Conservation (phyloP, 768 basidiomycete genomes). For the Strobilomyces echinocephalus region DNA sequence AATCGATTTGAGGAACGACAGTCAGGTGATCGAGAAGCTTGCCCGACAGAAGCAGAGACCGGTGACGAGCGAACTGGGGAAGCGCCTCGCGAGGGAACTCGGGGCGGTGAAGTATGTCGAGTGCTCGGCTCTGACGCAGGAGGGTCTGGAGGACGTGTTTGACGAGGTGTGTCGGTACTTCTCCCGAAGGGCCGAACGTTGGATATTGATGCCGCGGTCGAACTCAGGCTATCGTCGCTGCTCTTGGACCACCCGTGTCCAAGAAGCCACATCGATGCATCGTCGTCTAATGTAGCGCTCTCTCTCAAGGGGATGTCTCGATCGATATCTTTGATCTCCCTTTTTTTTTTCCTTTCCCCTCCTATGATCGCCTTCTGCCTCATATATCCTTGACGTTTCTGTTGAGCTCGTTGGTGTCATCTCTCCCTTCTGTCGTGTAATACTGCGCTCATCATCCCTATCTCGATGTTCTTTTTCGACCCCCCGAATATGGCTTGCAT, state of each 20-base stretch:
- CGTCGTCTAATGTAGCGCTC: slow-evolving; percentile 59
- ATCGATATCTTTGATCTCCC: slow-evolving; percentile 32
- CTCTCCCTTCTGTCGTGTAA: slow-evolving; percentile 14
- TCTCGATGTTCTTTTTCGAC: too few relatives aligned
- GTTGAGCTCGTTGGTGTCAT: slow-evolving; percentile 20
- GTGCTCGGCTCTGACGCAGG: slow-evolving; percentile 98
- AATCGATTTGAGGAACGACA: slow-evolving; percentile 92
- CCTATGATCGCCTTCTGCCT: slow-evolving; percentile 28
- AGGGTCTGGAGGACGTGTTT: slow-evolving; percentile 99
- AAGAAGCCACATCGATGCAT: slow-evolving; percentile 79
- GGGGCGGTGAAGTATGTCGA: slow-evolving; percentile 99
- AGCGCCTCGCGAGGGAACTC: slow-evolving; percentile 92
- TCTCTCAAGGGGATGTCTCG: slow-evolving; percentile 23
- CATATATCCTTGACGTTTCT: slow-evolving; percentile 35
- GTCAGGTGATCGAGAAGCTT: slow-evolving; percentile 90
- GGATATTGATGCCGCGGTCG: slow-evolving; percentile 7
- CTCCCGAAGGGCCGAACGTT: neutral
- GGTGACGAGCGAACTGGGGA: slow-evolving; percentile 81
- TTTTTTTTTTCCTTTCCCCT: slow-evolving; percentile 2
- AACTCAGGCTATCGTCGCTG: slow-evolving; percentile 86
- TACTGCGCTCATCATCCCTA: slow-evolving; percentile 20
- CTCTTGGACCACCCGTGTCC: slow-evolving; percentile 92
- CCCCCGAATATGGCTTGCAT: slow-evolving; percentile 24
- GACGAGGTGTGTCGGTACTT: slow-evolving; percentile 73
- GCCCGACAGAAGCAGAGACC: slow-evolving; percentile 95